Evolutionary conservation across 371 early-diverging fungal genomes (phyloP), one percentile per base, ranked within the genome.

Genomic region (Parasitella parasitica): DNA sequence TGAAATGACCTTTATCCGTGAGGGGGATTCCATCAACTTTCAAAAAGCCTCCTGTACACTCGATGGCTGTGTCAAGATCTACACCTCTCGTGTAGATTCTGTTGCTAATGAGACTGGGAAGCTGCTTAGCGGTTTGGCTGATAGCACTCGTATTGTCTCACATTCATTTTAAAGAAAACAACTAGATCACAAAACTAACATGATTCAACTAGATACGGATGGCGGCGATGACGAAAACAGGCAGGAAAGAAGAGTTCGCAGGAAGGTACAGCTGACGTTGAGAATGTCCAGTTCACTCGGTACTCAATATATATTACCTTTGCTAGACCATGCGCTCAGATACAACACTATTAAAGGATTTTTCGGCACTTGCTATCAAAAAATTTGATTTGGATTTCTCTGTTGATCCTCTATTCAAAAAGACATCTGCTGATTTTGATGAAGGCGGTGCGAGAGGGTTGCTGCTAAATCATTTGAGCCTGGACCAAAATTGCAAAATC

Each of bases 11-110:
- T 83, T 95, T 35, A 81, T 99, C 56, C 86, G 91, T 30, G 98
- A 98, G 52, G 97, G 96, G 6, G 94, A 95, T 75, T 89, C 92
- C 5, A 98, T 99, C 76, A 99, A 99, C 80, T 99, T 99, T 73
- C 97, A 98, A 75, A 97, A 94, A 67, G 99, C 99, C n/a, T 97
- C 98, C 32, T 95, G 94, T 75, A 97, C 99, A 1, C 76, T 99
- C 43, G 99, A 99, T 71, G 99, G 99, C 11, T 99, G 99, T 73
- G 94, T 99, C 64, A 99, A 98, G 83, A 94, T 99, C 61, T 99
- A 98, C 78, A 92, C 98, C 1, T 96, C 97, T 7, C 89, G 99
- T 41, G 99, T 99, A 4, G 99, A 99, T 77, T 97, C 98, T 9
- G 98, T 99, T 3, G 96, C 96, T 9, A 85, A 93, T 9, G 99